These are phyloP conservation scores for Crataegus laevigata DNA, from an alignment of 306 rosid species.

Conservation along the genomic window DNA sequence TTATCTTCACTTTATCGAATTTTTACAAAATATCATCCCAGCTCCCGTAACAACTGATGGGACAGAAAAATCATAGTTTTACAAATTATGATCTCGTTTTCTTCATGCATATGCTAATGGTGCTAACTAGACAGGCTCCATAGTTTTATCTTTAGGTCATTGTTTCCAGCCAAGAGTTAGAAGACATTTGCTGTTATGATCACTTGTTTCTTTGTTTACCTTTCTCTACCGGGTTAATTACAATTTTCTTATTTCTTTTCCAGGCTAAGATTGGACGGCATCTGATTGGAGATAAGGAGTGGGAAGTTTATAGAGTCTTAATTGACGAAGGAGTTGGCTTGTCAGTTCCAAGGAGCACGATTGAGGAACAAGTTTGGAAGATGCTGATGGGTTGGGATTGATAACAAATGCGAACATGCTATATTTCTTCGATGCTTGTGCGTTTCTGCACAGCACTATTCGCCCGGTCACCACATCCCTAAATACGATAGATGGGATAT, in stretches of 20 bases:
- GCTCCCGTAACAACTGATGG: no score
- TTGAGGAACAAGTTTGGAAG: conserved; percentile 78
- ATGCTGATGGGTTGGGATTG: conserved; percentile 96
- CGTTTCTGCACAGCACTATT: conserved; percentile 32
- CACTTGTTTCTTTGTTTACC: conserved; percentile 1
- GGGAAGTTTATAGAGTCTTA: conserved; percentile 90
- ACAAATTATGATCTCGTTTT: not conserved
- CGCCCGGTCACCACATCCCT: conserved; percentile 11
- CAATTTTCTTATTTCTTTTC: not conserved
- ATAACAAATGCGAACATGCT: conserved; percentile 15
- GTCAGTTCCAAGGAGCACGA: conserved; percentile 43
- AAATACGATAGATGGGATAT: conserved; percentile 22
- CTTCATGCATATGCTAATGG: not conserved
- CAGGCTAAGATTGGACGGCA: conserved; percentile 88
- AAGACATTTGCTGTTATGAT: not conserved
- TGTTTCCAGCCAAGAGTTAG: not conserved
- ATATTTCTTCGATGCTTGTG: conserved; percentile 3
- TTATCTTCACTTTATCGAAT: not conserved
- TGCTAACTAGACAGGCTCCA: not conserved
- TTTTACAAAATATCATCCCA: not conserved
- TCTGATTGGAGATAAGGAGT: conserved; percentile 64
- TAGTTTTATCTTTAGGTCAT: not conserved
- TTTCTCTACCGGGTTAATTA: not conserved
- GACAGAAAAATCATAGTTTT: no score
- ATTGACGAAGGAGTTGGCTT: conserved; percentile 74